These are phyloP conservation scores for Aspergillus amoenus DNA, from an alignment of 2,329 filamentous ascomycete species.

Conservation along the genomic window DNA sequence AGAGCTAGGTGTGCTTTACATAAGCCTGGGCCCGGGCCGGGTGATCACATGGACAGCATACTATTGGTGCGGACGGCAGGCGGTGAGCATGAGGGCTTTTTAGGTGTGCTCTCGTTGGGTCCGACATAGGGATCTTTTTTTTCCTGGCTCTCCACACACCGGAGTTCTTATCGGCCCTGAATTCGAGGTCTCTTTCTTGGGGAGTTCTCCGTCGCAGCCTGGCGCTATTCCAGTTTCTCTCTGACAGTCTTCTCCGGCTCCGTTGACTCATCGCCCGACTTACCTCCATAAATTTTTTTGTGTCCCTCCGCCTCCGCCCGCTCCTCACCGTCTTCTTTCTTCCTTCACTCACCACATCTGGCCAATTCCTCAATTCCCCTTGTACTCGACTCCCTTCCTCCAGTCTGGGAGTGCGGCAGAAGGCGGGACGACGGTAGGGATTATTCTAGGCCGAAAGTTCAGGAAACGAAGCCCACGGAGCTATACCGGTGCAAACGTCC, in stretches of 20 bases:
- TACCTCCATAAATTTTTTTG: conserved; percentile 14
- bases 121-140: conserved; percentile 4
- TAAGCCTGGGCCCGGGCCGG: background rate
- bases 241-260: conserved; percentile 9
- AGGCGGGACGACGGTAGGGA: conserved; percentile 24
- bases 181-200: conserved; percentile 9
- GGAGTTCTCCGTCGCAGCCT: conserved; percentile 3
- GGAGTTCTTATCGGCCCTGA: conserved; percentile 30
- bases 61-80: conserved; percentile 14
- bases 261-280: conserved; percentile 29
- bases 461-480: conserved; percentile 8
- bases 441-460: conserved; percentile 10
- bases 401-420: conserved; percentile 21
- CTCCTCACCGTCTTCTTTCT: conserved; percentile 12
- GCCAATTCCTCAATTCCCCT: conserved; percentile 11
- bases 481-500: conserved; percentile 11
- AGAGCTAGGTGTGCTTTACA: background rate
- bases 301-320: conserved; percentile 11
- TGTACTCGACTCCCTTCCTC: conserved; percentile 16
- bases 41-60: background rate
- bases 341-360: conserved; percentile 15
- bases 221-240: conserved; percentile 18
- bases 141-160: conserved; percentile 26
- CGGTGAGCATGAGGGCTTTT: conserved; percentile 16
- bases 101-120: background rate